Base-by-base conservation (phyloP, 2,329 filamentous ascomycete genomes). In the Nemania serpens region DNA sequence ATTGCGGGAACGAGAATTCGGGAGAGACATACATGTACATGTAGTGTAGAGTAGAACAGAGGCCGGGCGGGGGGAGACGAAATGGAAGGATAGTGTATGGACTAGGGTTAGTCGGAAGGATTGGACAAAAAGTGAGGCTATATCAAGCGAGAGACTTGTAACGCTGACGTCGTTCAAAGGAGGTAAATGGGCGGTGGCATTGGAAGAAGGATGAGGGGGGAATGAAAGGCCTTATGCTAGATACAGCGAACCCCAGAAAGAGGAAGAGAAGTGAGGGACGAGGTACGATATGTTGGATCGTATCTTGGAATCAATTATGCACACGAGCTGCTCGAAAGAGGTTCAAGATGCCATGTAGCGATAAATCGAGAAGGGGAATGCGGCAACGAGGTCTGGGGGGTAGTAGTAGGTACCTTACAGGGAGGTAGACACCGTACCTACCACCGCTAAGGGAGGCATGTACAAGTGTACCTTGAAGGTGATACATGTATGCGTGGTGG, bases 301-400 rank as follows among this genome's bases (percentile, higher is more conserved):
- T 47, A 50, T 25, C 15, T 46, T 53, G 47, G 46, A 47, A 45
- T 55, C 25, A 25, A 33, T 55, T 41, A 58, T 58, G 50, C 58
- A 57, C 46, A 58, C 25, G 48, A 65, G 57, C 45, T 55, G 39
- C 42, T 61, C 54, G 63, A 65, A 63, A 60, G 63, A 63, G 61
- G 54, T 61, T 61, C 63, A 59, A 63, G 57, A 59, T 63, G 58
- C 57, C 57, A 61, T 58, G 58, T 59, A 59, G 54, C 54, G 29
- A 58, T 43, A 47, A 57, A 55, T 50, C 42, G 45, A 50, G 55
- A 63, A 58, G 57, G 54, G 57, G 60, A 39, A 53, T 29, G 43
- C 39, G 42, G 49, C 48, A 47, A 46, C 22, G 55, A 29, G 25
- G 25, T 29, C 25, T 29, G 25, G 25, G 25, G 25, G 54, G 50